Evolutionary conservation across 768 basidiomycete species (phyloP), one percentile per base, ranked within the genome.

Genomic region (Lactarius indigo): DNA sequence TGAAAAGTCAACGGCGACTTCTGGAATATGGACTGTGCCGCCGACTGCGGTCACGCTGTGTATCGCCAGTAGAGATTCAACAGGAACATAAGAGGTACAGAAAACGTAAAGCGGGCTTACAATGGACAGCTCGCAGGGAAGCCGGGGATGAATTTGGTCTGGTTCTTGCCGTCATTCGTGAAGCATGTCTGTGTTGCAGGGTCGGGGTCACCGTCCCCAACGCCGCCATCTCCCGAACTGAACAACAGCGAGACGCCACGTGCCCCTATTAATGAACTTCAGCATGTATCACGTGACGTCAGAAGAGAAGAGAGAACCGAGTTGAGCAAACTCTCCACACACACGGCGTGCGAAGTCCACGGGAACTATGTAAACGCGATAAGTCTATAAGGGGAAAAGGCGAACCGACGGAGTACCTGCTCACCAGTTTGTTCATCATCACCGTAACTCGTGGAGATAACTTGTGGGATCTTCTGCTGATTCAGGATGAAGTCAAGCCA

Each of bases 391-490:
- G 84, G 85, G 10, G 79, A 78, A 57, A 83, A 79, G 3, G 9
- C 44, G 5, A 15, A 39, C 15, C 5, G 3, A 33, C 54, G 3
- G 7, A 12, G 31, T 13, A 4, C 20, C 15, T 10, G 17, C 71
- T 23, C 65, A 86, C 87, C 83, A 31, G 87, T 86, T 72, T 88
- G 88, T 65, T 91, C 90, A 65, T 84, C 82, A 58, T 91, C 90
- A 3, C 83, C 88, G 72, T 91, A 91, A 68, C 87, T 88, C 0
- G 87, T 90, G 0, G 87, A 88, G 42, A 91, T 89, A 8, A 84
- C 78, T 68, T 84, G 81, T 8, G 89, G 87, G 3, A 82, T 75
- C 35, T 79, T 74, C 7, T 76, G 59, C 30, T 84, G 81, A 17
- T 70, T 72, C 1, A 84, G 76, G 20, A 90, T 73, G 63, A 83